These are phyloP conservation scores for Agaricales sp. DNA, from an alignment of 1,284 basidiomycete species.

Conservation along the genomic window DNA sequence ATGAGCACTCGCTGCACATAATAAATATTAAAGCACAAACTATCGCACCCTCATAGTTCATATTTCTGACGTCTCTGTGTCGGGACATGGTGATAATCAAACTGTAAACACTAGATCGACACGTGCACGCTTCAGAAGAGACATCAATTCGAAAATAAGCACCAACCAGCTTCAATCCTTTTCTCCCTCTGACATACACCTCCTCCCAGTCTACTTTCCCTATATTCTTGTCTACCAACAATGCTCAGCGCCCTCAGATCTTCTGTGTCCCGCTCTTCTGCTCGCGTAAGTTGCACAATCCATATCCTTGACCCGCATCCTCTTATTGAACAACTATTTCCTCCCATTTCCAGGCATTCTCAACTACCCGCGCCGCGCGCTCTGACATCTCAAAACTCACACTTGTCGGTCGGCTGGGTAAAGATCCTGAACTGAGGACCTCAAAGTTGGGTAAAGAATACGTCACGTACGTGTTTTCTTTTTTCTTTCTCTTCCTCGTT, in stretches of 20 bases:
- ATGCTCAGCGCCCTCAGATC: constrained; percentile 43
- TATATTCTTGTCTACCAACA: constrained; percentile 5
- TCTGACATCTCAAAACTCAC: constrained; percentile 61
- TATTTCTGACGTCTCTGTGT: constrained; percentile 85
- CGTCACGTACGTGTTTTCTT: constrained; percentile 40
- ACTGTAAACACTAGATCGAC: constrained; percentile 2
- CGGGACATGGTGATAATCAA: constrained; percentile 53
- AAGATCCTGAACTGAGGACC: constrained; percentile 55
- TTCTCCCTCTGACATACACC: constrained; percentile 10
- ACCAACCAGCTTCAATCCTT: not conserved
- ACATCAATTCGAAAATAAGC: not conserved
- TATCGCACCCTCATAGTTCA: constrained; percentile 76
- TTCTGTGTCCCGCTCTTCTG: constrained; percentile 27
- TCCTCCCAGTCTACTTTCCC: not conserved
- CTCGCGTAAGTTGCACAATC: constrained; percentile 30
- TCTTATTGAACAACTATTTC: constrained; percentile 3
- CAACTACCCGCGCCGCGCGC: constrained; percentile 36
- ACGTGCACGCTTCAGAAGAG: constrained; percentile 6
- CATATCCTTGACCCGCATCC: not conserved
- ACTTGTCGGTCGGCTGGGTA: constrained; percentile 65
- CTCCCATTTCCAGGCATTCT: constrained; percentile 51
- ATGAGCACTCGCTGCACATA: no score
- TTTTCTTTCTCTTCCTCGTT: not conserved
- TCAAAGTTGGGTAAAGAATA: constrained; percentile 73
- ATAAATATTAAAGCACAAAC: no score